phyloP scores from a whole-genome alignment of 805 yeast species.

The Danielia oregonensis region DNA sequence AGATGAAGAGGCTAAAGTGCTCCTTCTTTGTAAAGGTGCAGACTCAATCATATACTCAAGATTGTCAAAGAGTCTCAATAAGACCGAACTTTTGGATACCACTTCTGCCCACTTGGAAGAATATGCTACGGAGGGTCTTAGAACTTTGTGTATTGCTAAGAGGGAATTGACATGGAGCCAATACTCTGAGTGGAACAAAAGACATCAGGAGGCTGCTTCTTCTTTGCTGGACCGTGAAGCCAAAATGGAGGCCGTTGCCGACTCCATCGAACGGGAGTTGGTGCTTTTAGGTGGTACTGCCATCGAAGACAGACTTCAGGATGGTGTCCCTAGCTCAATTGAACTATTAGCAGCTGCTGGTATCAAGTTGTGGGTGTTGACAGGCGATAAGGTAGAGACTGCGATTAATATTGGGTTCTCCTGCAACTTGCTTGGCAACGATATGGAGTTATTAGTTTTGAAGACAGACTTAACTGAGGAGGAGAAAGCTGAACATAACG shows the following conservation, averaged over 20 bases:
- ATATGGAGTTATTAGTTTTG: constrained; percentile 69
- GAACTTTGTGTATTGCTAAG: constrained; percentile 79
- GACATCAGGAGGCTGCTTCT: constrained; percentile 63
- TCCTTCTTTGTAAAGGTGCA: constrained; percentile 80
- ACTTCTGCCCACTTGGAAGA: constrained; percentile 76
- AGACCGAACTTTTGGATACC: constrained; percentile 46
- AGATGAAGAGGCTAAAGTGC: constrained; percentile 42
- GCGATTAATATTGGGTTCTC: constrained; percentile 86
- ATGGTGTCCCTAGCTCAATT: constrained; percentile 83
- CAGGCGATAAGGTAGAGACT: constrained; percentile 88
- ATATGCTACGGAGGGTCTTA: constrained; percentile 77
- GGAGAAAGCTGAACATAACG: constrained; percentile 21
- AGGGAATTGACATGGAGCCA: constrained; percentile 60
- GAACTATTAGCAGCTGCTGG: constrained; percentile 69
- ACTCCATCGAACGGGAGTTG: constrained; percentile 64
- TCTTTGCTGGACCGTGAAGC: constrained; percentile 63
- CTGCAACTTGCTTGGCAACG: constrained; percentile 70
- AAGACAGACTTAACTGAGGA: constrained; percentile 30
- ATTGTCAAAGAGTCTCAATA: constrained; percentile 43
- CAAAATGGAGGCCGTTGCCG: constrained; percentile 70
- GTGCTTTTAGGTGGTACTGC: constrained; percentile 78
- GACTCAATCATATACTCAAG: constrained; percentile 75
- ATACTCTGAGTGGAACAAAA: constrained; percentile 59
- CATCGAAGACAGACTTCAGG: constrained; percentile 80
- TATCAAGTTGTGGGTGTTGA: constrained; percentile 79